A percentile compares a stretch with the other conserved stretches of the same genome.
These are phyloP conservation scores for Neurospora hispaniola DNA, from an alignment of 495 filamentous ascomycete species.

Conservation along the genomic window DNA sequence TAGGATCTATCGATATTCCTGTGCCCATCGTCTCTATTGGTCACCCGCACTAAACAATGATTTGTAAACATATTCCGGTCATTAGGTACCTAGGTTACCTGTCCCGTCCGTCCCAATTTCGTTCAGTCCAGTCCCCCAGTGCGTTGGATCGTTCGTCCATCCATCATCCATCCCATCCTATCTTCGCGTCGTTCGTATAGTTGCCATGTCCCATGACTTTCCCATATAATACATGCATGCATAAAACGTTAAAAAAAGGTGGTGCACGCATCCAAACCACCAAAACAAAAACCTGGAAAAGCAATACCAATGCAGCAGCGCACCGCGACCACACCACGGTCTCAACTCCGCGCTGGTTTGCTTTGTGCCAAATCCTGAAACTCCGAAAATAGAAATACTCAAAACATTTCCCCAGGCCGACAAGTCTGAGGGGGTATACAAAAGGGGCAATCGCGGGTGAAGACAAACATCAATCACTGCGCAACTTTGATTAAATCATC, in stretches of 20 bases:
- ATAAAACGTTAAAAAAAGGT: neutral
- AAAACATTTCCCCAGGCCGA: neutral
- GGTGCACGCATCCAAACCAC: neutral
- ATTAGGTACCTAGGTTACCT: neutral
- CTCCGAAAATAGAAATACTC: neutral
- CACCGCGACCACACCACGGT: neutral
- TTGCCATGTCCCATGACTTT: neutral
- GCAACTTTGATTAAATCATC: neutral
- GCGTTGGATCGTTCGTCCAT: neutral
- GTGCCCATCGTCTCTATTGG: neutral
- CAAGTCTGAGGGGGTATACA: neutral
- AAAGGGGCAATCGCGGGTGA: neutral
- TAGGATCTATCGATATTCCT: neutral
- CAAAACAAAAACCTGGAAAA: neutral
- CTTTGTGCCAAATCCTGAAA: neutral
- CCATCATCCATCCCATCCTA: neutral
- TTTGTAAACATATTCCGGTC: neutral
- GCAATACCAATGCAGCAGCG: neutral
- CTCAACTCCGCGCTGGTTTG: neutral
- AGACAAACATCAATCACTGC: neutral
- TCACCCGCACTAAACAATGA: neutral
- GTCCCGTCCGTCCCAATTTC: neutral
- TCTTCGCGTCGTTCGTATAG: neutral
- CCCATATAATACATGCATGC: neutral
- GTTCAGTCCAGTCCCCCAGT: neutral